Conservation (phyloP, 805 yeast species). For the Hagleromyces aurorensis region DNA sequence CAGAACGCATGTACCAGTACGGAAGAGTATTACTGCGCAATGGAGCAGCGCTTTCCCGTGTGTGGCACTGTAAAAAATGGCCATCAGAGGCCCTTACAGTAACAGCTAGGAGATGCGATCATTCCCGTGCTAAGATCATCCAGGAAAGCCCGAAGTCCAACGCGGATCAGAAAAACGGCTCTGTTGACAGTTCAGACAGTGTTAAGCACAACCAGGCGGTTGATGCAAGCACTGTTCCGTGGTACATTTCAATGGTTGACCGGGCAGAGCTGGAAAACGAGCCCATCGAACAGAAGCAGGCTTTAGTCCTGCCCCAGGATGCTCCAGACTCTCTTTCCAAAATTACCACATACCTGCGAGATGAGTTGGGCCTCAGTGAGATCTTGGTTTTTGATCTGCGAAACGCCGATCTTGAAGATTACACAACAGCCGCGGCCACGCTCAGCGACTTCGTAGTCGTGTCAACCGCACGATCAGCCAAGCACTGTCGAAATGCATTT, state of each 20-base stretch:
- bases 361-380: slow-evolving; percentile 59
- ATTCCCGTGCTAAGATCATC: too few species aligned
- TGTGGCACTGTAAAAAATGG: too few species aligned
- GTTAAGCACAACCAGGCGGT: too few species aligned
- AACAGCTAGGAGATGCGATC: too few species aligned
- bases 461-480: slow-evolving; percentile 67
- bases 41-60: too few species aligned
- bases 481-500: slow-evolving; percentile 68
- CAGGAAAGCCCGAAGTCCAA: too few species aligned
- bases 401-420: slow-evolving; percentile 31
- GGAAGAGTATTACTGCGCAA: too few species aligned
- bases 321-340: slow-evolving; percentile 44
- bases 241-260: slow-evolving; percentile 45
- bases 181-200: too few species aligned
- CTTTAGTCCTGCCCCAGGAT: slow-evolving; percentile 53
- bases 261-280: slow-evolving; percentile 34
- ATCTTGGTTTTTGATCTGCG: slow-evolving; percentile 59
- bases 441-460: slow-evolving; percentile 49
- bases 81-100: too few species aligned
- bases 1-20: too few species aligned
- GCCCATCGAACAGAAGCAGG: slow-evolving; percentile 28
- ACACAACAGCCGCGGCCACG: slow-evolving; percentile 31
- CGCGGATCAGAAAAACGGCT: too few species aligned
- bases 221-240: slow-evolving; percentile 36
- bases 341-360: slow-evolving; percentile 36